Conservation (phyloP, 208 protist species). For the Willaertia magna region DNA sequence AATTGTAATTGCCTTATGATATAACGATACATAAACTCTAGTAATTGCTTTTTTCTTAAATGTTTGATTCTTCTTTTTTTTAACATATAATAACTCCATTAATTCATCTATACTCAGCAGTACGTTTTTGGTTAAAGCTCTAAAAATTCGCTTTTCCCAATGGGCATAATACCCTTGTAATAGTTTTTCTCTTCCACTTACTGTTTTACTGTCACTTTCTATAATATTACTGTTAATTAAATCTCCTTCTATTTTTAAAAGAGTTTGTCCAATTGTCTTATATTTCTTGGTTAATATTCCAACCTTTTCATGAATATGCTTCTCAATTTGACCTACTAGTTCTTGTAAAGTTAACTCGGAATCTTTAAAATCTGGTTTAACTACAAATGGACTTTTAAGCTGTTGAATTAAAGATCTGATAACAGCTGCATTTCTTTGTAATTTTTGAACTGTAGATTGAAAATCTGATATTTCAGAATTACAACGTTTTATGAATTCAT, state of each 20-base stretch:
- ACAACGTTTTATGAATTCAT: slow-evolving; percentile 80
- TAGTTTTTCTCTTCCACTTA: slow-evolving; percentile 66
- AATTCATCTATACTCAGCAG: slow-evolving; percentile 60
- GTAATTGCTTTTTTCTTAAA: slow-evolving; percentile 60
- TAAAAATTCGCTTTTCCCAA: slow-evolving; percentile 87
- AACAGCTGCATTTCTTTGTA: slow-evolving; percentile 82
- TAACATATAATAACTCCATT: slow-evolving; percentile 65
- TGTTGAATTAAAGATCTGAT: slow-evolving; percentile 77
- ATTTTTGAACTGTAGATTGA: slow-evolving; percentile 77
- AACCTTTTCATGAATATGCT: slow-evolving; percentile 49
- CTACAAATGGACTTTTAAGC: slow-evolving; percentile 39
- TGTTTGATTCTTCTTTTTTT: neutral
- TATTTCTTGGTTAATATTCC: slow-evolving; percentile 76
- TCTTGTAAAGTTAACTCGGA: slow-evolving; percentile 73
- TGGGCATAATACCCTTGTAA: slow-evolving; percentile 83
- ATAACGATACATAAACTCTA: slow-evolving; percentile 75
- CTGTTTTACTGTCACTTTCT: slow-evolving; percentile 67
- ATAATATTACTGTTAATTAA: slow-evolving; percentile 8
- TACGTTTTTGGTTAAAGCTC: slow-evolving; percentile 75
- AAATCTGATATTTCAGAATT: slow-evolving; percentile 87
- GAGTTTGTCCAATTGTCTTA: slow-evolving; percentile 72
- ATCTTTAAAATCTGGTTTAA: slow-evolving; percentile 58
- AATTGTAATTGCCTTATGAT: slow-evolving; percentile 66
- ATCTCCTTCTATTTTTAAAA: slow-evolving; percentile 81
- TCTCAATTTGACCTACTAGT: slow-evolving; percentile 73